phyloP scores from a whole-genome alignment of 2,329 filamentous ascomycete genomes.

The Aspergillus terreus region DNA sequence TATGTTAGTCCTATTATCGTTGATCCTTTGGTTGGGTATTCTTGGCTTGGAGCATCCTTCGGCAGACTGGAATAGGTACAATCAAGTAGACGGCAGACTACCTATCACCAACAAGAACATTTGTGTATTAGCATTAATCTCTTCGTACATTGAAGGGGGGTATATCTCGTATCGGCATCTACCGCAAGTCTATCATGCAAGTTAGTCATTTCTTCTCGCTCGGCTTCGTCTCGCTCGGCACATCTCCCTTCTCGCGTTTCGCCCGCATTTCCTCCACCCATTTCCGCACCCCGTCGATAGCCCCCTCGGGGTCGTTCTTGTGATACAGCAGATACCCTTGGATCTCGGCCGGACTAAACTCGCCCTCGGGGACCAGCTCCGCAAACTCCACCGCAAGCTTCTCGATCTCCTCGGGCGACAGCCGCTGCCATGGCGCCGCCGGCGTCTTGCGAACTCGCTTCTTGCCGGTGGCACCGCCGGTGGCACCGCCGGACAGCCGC shows the following conservation, averaged over 20 bases:
- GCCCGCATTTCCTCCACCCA: conserved; percentile 28
- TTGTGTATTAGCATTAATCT: background rate
- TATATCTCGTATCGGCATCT: too few relatives aligned
- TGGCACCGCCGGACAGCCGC: background rate
- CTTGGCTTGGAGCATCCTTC: too few relatives aligned
- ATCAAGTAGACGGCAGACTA: background rate
- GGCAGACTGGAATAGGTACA: background rate
- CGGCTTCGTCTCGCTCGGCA: background rate
- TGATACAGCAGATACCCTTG: conserved; percentile 39
- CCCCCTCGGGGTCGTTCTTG: conserved; percentile 29
- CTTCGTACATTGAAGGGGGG: background rate
- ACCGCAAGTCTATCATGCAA: background rate
- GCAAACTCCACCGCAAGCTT: conserved; percentile 30
- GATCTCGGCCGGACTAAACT: conserved; percentile 40
- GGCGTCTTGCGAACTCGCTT: background rate
- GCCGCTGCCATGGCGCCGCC: conserved; percentile 4
- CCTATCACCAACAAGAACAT: background rate
- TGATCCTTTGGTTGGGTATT: too few relatives aligned
- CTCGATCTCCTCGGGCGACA: conserved; percentile 18
- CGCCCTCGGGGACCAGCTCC: conserved; percentile 25
- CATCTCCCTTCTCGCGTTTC: conserved; percentile 16
- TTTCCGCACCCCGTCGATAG: conserved; percentile 25
- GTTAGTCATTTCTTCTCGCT: background rate
- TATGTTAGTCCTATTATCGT: background rate
- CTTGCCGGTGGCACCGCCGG: background rate